A percentile compares a stretch with the other conserved stretches of the same genome.
phyloP scores from a whole-genome alignment of 1,284 basidiomycete species.

The Ceratobasidium sp. region DNA sequence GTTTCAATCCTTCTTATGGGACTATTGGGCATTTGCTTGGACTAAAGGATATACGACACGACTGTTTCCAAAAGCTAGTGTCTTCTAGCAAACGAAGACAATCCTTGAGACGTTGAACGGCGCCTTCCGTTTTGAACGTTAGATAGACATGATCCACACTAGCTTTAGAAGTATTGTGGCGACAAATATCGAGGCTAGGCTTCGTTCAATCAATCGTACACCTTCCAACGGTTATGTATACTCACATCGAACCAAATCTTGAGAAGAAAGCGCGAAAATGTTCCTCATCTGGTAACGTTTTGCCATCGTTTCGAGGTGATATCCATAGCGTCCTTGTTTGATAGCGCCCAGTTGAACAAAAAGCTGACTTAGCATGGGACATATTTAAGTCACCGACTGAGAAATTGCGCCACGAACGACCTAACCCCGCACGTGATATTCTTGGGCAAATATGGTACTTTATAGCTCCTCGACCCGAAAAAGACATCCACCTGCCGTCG shows the following conservation, averaged over 20 bases:
- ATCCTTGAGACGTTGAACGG: neutral
- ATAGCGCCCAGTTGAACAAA: neutral
- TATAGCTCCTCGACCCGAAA: neutral
- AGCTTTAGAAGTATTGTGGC: neutral
- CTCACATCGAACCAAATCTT: conserved; percentile 22
- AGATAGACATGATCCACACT: conserved; percentile 14
- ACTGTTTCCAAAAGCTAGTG: conserved; percentile 11
- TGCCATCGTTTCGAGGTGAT: neutral
- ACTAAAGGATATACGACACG: neutral
- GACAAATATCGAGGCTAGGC: conserved; percentile 12
- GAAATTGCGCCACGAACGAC: too few relatives aligned
- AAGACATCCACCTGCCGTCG: too few relatives aligned
- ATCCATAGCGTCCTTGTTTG: neutral
- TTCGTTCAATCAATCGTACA: neutral
- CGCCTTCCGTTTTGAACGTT: neutral
- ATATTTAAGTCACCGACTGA: too few relatives aligned
- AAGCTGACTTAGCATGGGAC: too few relatives aligned
- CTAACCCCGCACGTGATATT: neutral
- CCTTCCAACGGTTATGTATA: neutral
- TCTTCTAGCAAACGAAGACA: neutral
- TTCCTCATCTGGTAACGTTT: neutral
- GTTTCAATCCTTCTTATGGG: neutral
- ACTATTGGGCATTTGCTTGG: too few relatives aligned
- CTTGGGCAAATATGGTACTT: neutral
- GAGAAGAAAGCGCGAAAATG: conserved; percentile 26